These are phyloP conservation scores for Penicillium sp. DNA, from an alignment of 2,329 filamentous ascomycete species.

Conservation along the genomic window DNA sequence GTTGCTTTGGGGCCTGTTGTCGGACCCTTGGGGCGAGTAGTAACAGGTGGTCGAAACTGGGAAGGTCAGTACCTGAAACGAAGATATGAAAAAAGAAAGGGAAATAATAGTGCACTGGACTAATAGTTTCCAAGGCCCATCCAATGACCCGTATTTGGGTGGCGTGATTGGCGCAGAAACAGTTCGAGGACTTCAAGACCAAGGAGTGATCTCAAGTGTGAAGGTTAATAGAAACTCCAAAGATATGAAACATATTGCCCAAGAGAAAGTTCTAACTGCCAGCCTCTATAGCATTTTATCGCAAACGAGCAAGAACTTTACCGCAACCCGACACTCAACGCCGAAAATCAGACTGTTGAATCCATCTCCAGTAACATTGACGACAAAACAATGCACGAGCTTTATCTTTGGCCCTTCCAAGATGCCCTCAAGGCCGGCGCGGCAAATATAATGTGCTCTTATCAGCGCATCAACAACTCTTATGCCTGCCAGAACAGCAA, in stretches of 20 bases:
- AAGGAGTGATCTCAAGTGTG: constrained; percentile 44
- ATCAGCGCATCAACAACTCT: constrained; percentile 69
- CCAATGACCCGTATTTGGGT: constrained; percentile 47
- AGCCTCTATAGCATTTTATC: constrained; percentile 56
- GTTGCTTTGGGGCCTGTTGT: constrained; percentile 42
- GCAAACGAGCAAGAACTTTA: constrained; percentile 63
- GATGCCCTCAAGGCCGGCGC: constrained; percentile 63
- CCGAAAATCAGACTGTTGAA: constrained; percentile 42
- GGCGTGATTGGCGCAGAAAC: constrained; percentile 42
- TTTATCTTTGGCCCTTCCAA: constrained; percentile 69
- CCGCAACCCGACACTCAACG: constrained; percentile 29
- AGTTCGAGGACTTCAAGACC: constrained; percentile 47
- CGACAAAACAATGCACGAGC: constrained; percentile 67
- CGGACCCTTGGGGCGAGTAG: constrained; percentile 49
- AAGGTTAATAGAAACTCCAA: constrained; percentile 22
- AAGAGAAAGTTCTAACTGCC: neutral
- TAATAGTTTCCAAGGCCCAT: constrained; percentile 21
- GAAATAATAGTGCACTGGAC: neutral
- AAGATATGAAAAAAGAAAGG: too few species aligned
- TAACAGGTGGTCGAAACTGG: constrained; percentile 50
- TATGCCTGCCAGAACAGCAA: constrained; percentile 80
- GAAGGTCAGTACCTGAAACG: constrained; percentile 43
- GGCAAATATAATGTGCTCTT: constrained; percentile 59
- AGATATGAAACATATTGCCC: neutral
- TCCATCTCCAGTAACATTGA: constrained; percentile 66